Percentiles rank a stretch among this genome's conserved stretches.
These are phyloP conservation scores for Boehmeria nivea DNA, from an alignment of 306 rosid genomes.

Conservation along the genomic window DNA sequence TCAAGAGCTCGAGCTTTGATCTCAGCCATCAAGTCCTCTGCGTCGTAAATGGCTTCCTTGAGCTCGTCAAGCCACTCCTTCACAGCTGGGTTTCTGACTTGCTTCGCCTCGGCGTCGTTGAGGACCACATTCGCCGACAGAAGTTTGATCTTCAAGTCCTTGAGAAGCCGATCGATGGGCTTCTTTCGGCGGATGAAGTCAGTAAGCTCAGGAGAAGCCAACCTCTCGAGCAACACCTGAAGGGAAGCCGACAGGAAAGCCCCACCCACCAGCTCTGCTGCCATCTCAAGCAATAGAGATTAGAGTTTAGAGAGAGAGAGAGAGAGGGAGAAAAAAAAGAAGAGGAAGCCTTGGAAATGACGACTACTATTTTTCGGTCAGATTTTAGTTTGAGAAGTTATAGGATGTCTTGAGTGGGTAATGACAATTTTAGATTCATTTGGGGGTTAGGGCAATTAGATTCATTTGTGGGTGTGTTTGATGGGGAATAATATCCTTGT, in stretches of 20 bases:
- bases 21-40: slow-evolving; percentile 31
- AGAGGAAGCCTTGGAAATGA: no score
- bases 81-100: slow-evolving; percentile 9
- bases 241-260: not conserved
- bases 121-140: slow-evolving; percentile 13
- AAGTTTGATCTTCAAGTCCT: not conserved
- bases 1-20: slow-evolving; percentile 17
- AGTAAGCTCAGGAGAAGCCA: not conserved
- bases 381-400: no score
- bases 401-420: no score
- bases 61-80: slow-evolving; percentile 23
- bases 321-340: no score
- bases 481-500: no score
- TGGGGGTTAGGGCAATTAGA: no score
- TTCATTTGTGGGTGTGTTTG: no score
- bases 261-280: not conserved
- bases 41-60: not conserved
- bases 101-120: slow-evolving; percentile 36
- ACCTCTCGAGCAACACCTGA: not conserved
- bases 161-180: not conserved
- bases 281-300: no score
- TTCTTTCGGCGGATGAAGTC: not conserved
- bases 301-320: no score
- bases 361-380: no score
- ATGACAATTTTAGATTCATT: no score